Conservation (phyloP, 2,329 filamentous ascomycete species). For the Aspergillus unguis region DNA sequence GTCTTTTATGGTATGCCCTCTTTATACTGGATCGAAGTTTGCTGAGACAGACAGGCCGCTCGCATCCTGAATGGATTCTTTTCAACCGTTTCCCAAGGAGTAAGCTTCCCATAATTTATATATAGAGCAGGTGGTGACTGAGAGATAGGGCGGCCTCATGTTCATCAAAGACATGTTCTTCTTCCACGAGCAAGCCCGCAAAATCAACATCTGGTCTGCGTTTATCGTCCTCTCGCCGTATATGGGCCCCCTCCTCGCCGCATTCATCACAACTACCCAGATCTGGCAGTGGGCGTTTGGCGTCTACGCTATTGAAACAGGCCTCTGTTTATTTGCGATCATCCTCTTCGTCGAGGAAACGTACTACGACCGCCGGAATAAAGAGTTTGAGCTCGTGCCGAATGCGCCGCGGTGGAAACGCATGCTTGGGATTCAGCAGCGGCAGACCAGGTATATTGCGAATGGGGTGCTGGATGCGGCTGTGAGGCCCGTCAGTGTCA, state of each 20-base stretch:
- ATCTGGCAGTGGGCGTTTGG: slow-evolving; percentile 39
- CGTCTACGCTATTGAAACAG: slow-evolving; percentile 33
- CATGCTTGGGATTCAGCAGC: slow-evolving; percentile 37
- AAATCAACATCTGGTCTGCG: slow-evolving; percentile 40
- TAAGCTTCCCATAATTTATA: slow-evolving; percentile 6
- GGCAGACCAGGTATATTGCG: slow-evolving; percentile 24
- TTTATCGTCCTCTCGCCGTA: slow-evolving; percentile 32
- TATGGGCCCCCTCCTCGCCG: slow-evolving; percentile 31
- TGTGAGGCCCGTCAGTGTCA: slow-evolving; percentile 36
- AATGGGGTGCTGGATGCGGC: slow-evolving; percentile 34
- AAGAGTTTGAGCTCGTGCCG: slow-evolving; percentile 20
- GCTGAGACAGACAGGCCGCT: slow-evolving; percentile 26
- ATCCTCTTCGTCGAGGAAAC: slow-evolving; percentile 39
- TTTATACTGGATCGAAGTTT: background rate
- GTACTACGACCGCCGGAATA: slow-evolving; percentile 34
- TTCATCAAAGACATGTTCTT: slow-evolving; percentile 45
- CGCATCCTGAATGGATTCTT: slow-evolving; percentile 48
- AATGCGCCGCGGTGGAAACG: slow-evolving; percentile 31
- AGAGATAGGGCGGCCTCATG: slow-evolving; percentile 37
- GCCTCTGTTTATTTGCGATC: slow-evolving; percentile 31
- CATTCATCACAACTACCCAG: slow-evolving; percentile 38
- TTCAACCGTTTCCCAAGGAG: slow-evolving; percentile 40
- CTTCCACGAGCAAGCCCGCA: slow-evolving; percentile 40
- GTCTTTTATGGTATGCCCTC: slow-evolving; percentile 30
- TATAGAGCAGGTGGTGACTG: background rate